Base-by-base conservation (phyloP, 352 stramenopile genomes). In the Phytophthora tentaculata region DNA sequence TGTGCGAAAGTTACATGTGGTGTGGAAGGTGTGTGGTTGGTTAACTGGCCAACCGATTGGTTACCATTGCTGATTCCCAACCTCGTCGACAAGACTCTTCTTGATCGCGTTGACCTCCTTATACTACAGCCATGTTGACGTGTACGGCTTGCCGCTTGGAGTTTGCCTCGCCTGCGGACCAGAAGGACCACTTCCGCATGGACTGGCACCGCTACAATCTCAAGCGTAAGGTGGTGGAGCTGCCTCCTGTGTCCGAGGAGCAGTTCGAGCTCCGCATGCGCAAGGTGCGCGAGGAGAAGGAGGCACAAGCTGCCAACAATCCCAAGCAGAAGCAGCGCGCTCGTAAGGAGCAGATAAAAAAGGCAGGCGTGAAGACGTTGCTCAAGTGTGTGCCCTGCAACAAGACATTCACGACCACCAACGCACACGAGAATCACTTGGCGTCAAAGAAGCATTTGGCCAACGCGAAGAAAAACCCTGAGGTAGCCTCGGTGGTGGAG, bases 131-230 rank as follows among this genome's bases (percentile, higher is more conserved):
- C 44, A 96, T 95, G 88, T 82, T 80, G 65, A 96, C 86, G 56
- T 96, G 88, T 56, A 95, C 85, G 37, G 88, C 88, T 23, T 96
- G 88, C 71, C 79, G 84, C 43, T 69, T 92, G 61, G 73, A 82
- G 69, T 96, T 96, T 50, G 64, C 56, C 51, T 71, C 79, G 51
- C 76, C 79, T 39, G 69, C 70, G 48, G 77, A 84, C 65, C 88
- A 96, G 74, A 94, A 89, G 67, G 88, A 94, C 23, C 94, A 98
- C 80, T 98, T 97, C 79, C 98, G 98, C 74, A 92, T 91, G 63
- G 96, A 99, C 74, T 99, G 97, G 97, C 97, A 99, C 75, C 94
- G 88, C 57, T 97, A 97, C 77, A 97, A 97, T 61, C 88, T 99
- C 44, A 99, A 98, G 89, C 95, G 97, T 65, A 98, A 98, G 67